These are phyloP conservation scores for Candida peoriensis DNA, from an alignment of 805 yeast species.

Conservation along the genomic window DNA sequence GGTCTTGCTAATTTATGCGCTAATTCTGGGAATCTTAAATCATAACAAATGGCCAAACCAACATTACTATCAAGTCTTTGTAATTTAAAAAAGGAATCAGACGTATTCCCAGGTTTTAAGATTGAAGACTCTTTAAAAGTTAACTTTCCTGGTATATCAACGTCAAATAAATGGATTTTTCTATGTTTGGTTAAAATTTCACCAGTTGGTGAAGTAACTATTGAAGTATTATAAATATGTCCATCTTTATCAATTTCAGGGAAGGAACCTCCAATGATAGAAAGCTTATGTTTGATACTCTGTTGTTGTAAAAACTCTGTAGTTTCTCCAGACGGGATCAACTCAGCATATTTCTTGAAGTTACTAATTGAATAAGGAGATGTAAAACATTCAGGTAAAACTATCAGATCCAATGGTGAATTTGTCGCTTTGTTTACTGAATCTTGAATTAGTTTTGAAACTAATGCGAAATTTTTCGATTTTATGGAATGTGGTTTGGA, in stretches of 20 bases:
- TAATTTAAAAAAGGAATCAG: constrained; percentile 26
- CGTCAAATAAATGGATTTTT: constrained; percentile 18
- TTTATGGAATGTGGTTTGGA: constrained; percentile 69
- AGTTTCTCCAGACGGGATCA: constrained; percentile 66
- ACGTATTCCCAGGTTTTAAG: constrained; percentile 10
- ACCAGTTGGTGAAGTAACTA: constrained; percentile 70
- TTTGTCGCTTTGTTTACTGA: constrained; percentile 56
- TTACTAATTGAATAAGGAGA: constrained; percentile 88
- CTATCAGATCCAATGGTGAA: constrained; percentile 70
- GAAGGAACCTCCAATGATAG: constrained; percentile 84
- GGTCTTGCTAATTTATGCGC: constrained; percentile 49
- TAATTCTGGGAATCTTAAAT: constrained; percentile 74
- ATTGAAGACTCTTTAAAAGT: constrained; percentile 65
- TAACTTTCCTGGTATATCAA: constrained; percentile 82
- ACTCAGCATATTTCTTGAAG: constrained; percentile 81
- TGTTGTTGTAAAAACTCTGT: constrained; percentile 54
- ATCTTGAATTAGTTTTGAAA: constrained; percentile 47
- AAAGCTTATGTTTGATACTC: constrained; percentile 61
- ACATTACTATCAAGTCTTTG: constrained; percentile 70
- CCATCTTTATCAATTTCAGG: constrained; percentile 62
- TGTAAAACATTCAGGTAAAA: constrained; percentile 93
- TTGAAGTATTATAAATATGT: constrained; percentile 63
- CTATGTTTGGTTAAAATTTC: constrained; percentile 47
- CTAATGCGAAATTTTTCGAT: constrained; percentile 64
- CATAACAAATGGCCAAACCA: constrained; percentile 86